Evolutionary conservation across 805 yeast species (phyloP).

Genomic region (Wilhelminamyces savonicus): DNA sequence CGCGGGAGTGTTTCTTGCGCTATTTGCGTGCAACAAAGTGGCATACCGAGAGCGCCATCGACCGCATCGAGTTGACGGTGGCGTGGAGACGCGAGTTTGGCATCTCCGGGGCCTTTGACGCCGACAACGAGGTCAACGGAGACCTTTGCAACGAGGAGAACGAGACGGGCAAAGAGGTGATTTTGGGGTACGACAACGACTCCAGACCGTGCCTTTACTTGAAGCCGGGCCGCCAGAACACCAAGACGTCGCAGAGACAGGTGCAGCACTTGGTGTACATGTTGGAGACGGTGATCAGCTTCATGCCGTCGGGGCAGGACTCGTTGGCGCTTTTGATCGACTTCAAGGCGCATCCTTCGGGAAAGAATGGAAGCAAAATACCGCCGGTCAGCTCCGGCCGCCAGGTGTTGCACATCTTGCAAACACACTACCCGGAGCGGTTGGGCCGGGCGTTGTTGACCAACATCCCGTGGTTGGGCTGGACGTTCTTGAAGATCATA

Average conservation of each 20-base stretch:
- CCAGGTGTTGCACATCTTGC: constrained; percentile 88
- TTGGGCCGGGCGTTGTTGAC: constrained; percentile 88
- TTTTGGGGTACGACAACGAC: constrained; percentile 49
- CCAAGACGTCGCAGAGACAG: constrained; percentile 44
- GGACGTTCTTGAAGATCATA: constrained; percentile 86
- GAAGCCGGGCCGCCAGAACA: constrained; percentile 51
- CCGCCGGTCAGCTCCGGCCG: constrained; percentile 89
- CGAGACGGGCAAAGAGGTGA: constrained; percentile 47
- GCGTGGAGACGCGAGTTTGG: constrained; percentile 54
- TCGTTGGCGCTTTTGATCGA: constrained; percentile 49
- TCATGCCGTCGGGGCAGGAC: constrained; percentile 56
- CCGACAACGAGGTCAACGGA: constrained; percentile 27
- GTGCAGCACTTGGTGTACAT: constrained; percentile 53
- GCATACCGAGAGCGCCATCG: constrained; percentile 37
- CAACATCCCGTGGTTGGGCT: constrained; percentile 89
- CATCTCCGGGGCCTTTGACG: constrained; percentile 20
- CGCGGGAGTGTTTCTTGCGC: constrained; percentile 47
- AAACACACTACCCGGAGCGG: constrained; percentile 96
- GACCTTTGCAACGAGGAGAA: constrained; percentile 43
- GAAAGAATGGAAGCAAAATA: constrained; percentile 64
- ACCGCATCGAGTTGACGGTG: constrained; percentile 41
- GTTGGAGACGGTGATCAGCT: constrained; percentile 47
- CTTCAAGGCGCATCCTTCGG: constrained; percentile 44
- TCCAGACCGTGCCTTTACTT: constrained; percentile 48
- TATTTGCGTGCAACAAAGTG: constrained; percentile 49